A percentile compares a stretch with the other conserved stretches of the same genome.
Evolutionary conservation across 2,329 filamentous ascomycete genomes (phyloP).

Genomic region (Colletotrichum sp.): DNA sequence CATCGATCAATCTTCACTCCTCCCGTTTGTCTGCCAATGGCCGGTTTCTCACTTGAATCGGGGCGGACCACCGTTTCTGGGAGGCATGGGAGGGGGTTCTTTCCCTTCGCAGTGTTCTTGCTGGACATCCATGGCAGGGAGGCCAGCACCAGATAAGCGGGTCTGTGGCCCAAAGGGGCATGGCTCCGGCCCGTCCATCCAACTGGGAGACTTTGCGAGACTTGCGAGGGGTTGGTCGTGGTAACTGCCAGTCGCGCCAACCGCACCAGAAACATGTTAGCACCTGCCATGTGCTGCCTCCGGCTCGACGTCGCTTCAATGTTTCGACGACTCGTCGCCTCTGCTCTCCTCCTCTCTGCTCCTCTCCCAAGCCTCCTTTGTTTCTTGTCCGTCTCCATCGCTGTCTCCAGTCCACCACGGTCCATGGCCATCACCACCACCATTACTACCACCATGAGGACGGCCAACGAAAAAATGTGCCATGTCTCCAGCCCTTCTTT

Average conservation of each 20-base stretch:
- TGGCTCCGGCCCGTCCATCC: not conserved
- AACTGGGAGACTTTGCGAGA: slow-evolving; percentile 15
- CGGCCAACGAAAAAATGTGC: not conserved
- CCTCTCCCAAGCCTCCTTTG: slow-evolving; percentile 3
- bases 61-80: not conserved
- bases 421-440: not conserved
- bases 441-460: not conserved
- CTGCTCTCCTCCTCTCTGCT: not conserved
- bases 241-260: slow-evolving; percentile 11
- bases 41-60: not conserved
- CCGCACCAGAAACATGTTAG: not conserved
- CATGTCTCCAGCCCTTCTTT: not conserved
- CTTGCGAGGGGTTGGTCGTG: not conserved
- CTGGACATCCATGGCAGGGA: not conserved
- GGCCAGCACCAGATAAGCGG: not conserved
- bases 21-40: not conserved
- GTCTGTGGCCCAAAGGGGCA: not conserved
- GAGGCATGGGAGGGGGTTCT: not conserved
- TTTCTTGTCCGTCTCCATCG: slow-evolving; percentile 1
- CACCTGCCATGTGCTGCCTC: not conserved
- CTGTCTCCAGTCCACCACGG: not conserved
- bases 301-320: not conserved
- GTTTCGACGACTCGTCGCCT: not conserved
- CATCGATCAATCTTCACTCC: not conserved
- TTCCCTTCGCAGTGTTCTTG: not conserved